Conservation (phyloP, 1,139 yeast species). For the Taphrina communis region DNA sequence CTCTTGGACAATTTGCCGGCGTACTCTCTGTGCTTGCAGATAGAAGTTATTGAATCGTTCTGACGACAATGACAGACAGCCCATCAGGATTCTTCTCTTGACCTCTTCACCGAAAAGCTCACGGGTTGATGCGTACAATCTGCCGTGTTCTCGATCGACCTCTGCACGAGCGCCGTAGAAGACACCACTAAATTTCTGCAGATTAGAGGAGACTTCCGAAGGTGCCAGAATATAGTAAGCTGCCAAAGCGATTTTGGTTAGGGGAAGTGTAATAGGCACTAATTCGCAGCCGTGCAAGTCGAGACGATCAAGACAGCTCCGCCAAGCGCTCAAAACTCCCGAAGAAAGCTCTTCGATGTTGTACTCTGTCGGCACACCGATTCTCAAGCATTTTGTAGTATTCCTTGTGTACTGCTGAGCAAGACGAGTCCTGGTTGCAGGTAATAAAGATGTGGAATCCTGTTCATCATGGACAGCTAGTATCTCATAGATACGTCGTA, state of each 20-base stretch:
- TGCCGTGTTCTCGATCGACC: conserved; percentile 53
- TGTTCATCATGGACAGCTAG: conserved; percentile 60
- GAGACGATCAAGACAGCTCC: conserved; percentile 56
- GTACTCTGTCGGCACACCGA: conserved; percentile 78
- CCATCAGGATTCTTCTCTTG: conserved; percentile 77
- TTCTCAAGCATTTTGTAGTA: conserved; percentile 49
- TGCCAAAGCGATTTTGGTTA: conserved; percentile 71
- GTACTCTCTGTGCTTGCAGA: conserved; percentile 71
- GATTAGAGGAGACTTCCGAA: conserved; percentile 91
- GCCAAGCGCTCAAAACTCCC: conserved; percentile 59
- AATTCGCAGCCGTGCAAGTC: conserved; percentile 62
- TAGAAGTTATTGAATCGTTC: conserved; percentile 69
- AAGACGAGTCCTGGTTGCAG: conserved; percentile 47
- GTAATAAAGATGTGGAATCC: conserved; percentile 78
- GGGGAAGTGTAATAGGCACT: conserved; percentile 70
- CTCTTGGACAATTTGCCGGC: conserved; percentile 66
- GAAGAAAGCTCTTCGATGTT: conserved; percentile 62
- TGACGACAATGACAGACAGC: conserved; percentile 82
- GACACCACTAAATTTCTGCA: conserved; percentile 87
- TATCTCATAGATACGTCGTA: conserved; percentile 59
- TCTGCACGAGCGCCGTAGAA: conserved; percentile 71
- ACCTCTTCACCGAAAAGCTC: conserved; percentile 77
- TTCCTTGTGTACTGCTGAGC: conserved; percentile 40
- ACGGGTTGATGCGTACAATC: conserved; percentile 65
- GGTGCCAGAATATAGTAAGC: conserved; percentile 87